These are phyloP conservation scores for Melocanna baccifera DNA, from an alignment of 176 grass and related monocot species.

Conservation along the genomic window DNA sequence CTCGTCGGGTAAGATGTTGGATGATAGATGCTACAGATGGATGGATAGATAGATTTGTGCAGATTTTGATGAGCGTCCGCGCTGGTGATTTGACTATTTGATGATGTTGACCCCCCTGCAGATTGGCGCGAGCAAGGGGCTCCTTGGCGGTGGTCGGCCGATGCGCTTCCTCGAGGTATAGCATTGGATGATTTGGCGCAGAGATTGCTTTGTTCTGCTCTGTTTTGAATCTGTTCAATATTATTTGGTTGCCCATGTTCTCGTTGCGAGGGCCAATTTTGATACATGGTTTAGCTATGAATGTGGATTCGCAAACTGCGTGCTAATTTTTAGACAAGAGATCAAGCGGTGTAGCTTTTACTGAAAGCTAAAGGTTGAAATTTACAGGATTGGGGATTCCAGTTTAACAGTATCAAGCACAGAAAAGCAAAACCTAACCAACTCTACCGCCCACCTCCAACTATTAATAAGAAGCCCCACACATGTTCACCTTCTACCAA, in stretches of 20 bases:
- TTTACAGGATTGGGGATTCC: not conserved
- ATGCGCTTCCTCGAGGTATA: constrained; percentile 35
- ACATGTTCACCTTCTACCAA: not conserved
- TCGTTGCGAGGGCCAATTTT: not conserved
- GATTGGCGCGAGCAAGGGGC: constrained; percentile 39
- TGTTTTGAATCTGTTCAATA: not conserved
- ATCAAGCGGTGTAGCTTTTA: not conserved
- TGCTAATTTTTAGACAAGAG: not conserved
- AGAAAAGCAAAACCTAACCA: not conserved
- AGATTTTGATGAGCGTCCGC: not conserved
- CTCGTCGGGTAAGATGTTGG: constrained; percentile 34
- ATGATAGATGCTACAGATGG: not conserved
- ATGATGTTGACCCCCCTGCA: constrained; percentile 10
- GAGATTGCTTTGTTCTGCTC: not conserved
- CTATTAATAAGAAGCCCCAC: not conserved
- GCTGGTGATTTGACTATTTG: not conserved
- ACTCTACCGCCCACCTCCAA: not conserved
- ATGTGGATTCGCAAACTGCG: not conserved
- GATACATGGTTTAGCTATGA: not conserved
- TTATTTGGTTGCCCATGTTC: not conserved
- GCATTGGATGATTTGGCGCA: not conserved
- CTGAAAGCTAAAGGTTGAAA: not conserved
- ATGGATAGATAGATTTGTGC: not conserved
- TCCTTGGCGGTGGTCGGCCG: constrained; percentile 22
- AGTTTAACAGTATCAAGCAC: not conserved